These are phyloP conservation scores for Millerozyma miso DNA, from an alignment of 805 yeast species.

Conservation along the genomic window DNA sequence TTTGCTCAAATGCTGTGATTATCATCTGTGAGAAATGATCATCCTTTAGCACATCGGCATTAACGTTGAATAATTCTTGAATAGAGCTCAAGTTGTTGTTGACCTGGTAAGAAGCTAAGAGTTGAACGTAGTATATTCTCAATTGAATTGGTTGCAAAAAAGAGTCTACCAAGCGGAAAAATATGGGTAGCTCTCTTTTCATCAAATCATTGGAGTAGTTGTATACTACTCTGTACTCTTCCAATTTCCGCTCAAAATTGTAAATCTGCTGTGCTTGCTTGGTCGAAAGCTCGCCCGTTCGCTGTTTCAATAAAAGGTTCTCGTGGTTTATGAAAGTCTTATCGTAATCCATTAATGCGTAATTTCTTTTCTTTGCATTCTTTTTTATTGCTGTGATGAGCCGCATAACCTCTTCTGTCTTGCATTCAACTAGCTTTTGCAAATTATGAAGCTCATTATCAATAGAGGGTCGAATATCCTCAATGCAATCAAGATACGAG, in stretches of 20 bases:
- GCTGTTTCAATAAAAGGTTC: conserved; percentile 26
- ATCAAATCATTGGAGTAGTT: conserved; percentile 33
- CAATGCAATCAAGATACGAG: conserved; percentile 14
- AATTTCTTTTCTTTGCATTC: conserved; percentile 24
- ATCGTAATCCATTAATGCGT: conserved; percentile 37
- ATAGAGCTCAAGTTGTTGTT: conserved; percentile 16
- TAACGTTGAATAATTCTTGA: conserved; percentile 10
- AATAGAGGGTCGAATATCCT: conserved; percentile 12
- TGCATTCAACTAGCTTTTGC: conserved; percentile 8
- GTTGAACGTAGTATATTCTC: conserved; percentile 34
- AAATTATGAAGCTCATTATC: conserved; percentile 10
- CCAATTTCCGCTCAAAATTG: conserved; percentile 23
- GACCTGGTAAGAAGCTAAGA: conserved; percentile 30
- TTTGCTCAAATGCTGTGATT: conserved; percentile 5
- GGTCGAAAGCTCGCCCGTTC: conserved; percentile 28
- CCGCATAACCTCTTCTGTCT: conserved; percentile 11
- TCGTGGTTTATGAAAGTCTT: conserved; percentile 25
- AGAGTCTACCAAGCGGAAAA: conserved; percentile 28
- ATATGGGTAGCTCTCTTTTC: conserved; percentile 45
- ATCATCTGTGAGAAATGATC: conserved; percentile 3
- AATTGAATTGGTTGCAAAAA: conserved; percentile 29
- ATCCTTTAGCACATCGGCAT: conserved; percentile 2
- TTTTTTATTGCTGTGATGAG: conserved; percentile 21
- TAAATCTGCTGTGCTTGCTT: conserved; percentile 25
- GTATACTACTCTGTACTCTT: conserved; percentile 20